Evolutionary conservation across 768 basidiomycete species (phyloP), one percentile per base, ranked within the genome.

Genomic region (Leccinum boreale): DNA sequence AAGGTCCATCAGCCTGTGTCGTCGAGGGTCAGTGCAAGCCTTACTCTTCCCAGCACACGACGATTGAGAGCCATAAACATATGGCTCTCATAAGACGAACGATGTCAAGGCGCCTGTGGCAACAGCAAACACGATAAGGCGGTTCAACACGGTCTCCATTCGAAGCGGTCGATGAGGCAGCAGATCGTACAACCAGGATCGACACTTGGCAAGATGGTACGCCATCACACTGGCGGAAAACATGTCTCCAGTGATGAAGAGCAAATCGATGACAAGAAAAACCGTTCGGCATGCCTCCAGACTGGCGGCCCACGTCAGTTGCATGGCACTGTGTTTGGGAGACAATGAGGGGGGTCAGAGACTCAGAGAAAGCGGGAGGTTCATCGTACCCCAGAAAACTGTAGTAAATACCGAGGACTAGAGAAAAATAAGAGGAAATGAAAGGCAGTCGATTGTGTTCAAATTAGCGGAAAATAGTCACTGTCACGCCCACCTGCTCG

Each of bases 71-170:
- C 11, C 11, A 36, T 39, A 19, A 8, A 14, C 14, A 12, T n/a
- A n/a, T n/a, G n/a, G n/a, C n/a, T n/a, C n/a, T n/a, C n/a, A n/a
- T 15, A 1, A 35, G 17, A 64, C 65, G 58, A 21, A 70, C 69
- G 56, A 64, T 3, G 66, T 70, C 26, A 70, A 19, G 1, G 64
- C 61, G 45, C 69, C 69, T 0, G 69, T 70, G 24, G 70, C 67
- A n/a, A 70, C 64, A 1, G 52, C 60, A 45, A 71, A 70, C 0
- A 65, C 17, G 10, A 71, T 53, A 7, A 70, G 59, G 9, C 66
- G 58, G 26, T 70, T 62, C 61, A 70, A 54, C 6, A 70, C 52
- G 2, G 26, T 2, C 15, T 70, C 53, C 1, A 67, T 63, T 1
- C 65, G 70, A 23, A 58, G 59, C 1, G 56, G 58, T 5, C 10